These are phyloP conservation scores for Pyrus betulifolia DNA, from an alignment of 306 rosid genomes.

Conservation along the genomic window DNA sequence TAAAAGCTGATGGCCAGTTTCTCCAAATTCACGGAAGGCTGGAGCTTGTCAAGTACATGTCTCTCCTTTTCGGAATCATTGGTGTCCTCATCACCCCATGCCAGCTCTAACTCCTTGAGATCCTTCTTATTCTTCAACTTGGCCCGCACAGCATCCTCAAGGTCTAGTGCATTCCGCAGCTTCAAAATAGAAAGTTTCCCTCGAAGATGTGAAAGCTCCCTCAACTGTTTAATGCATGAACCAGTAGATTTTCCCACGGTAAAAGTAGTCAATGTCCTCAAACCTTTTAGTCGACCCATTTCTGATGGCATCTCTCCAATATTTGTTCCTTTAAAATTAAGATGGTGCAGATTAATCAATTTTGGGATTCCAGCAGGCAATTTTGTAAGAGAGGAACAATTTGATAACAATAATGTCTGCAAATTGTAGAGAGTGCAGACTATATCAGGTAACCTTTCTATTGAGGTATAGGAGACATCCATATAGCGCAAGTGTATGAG, in stretches of 20 bases:
- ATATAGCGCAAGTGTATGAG: background rate
- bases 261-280: background rate
- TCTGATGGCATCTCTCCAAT: background rate
- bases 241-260: background rate
- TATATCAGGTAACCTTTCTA: background rate
- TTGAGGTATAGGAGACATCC: background rate
- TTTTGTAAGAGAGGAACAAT: background rate
- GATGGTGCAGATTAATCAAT: background rate
- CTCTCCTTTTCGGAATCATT: background rate
- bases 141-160: slow-evolving; percentile 3
- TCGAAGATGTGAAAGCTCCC: background rate
- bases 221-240: background rate
- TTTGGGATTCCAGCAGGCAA: background rate
- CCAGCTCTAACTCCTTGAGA: background rate
- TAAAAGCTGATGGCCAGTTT: background rate
- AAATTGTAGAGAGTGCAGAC: slow-evolving; percentile 7
- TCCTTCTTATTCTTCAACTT: slow-evolving; percentile 3
- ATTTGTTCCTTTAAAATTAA: background rate
- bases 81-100: background rate
- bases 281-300: background rate
- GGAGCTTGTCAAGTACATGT: background rate
- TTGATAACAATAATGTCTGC: background rate
- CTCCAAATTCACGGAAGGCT: slow-evolving; percentile 11
- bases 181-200: background rate
- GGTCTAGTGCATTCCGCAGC: slow-evolving; percentile 1